Evolutionary conservation across 352 stramenopile species (phyloP), one percentile per base, ranked within the genome.

Genomic region (Nothophytophthora sp.): DNA sequence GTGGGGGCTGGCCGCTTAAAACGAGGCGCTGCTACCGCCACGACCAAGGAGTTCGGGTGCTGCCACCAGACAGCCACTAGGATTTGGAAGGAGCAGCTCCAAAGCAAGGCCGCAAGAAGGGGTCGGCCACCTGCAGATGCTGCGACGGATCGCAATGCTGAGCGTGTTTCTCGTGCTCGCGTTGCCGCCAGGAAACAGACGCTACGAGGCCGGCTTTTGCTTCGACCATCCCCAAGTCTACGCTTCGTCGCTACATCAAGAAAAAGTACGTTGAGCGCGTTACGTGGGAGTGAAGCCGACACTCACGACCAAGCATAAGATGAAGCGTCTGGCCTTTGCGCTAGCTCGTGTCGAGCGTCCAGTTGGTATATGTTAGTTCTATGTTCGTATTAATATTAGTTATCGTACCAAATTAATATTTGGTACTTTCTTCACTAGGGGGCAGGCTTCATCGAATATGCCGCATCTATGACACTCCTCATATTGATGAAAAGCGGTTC

Each of bases 401-500:
- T n/a, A n/a, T n/a, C n/a, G n/a, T n/a, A n/a, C n/a, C n/a, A n/a
- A n/a, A 18, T 44, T 23, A 30, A 23, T 18, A 15, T 50, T 37
- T 39, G 19, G 18, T 38, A 29, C 38, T 30, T 49, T 27, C 9
- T 28, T n/a, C n/a, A n/a, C 4, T 49, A 49, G 28, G 41, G 12
- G 27, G 28, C 18, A 38, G 41, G 38, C 20, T 49, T 19, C n/a
- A 39, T 37, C 28, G 41, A 25, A 3, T 49, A n/a, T 19, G 38
- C 19, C 27, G 38, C 19, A 49, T 49, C 27, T 38, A 49, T 49
- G 19, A 38, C 9, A 30, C 11, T 5, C 2, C 29, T 38, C 41
- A 49, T 29, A 37, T 49, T 30, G 29, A 49, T 15, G 28, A 49
- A 20, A 39, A 30, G n/a, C 30, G 13, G 27, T 39, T 39, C 23